A percentile compares a stretch with the other conserved stretches of the same genome.
phyloP scores from a whole-genome alignment of 2,329 filamentous ascomycete species.

The Capronia epimyces region DNA sequence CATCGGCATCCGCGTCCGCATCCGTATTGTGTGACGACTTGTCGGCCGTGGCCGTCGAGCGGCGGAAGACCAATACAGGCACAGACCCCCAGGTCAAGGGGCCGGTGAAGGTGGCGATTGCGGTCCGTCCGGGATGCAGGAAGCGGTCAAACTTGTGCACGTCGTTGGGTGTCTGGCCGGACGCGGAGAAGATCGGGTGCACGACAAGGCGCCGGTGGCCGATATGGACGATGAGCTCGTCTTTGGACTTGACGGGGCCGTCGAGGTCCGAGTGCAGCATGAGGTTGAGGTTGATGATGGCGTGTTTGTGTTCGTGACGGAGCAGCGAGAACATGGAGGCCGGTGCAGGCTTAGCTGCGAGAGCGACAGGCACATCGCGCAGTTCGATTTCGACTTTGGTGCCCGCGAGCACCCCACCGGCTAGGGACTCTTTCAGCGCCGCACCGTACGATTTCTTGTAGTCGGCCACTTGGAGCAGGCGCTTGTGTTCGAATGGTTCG shows the following conservation, averaged over 20 bases:
- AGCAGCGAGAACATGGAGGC: slow-evolving; percentile 78
- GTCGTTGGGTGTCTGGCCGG: slow-evolving; percentile 88
- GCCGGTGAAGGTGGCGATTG: slow-evolving; percentile 82
- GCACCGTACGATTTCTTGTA: slow-evolving; percentile 78
- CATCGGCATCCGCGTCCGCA: background rate
- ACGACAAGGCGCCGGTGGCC: slow-evolving; percentile 80
- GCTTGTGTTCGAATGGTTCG: slow-evolving; percentile 83
- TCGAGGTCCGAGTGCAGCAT: slow-evolving; percentile 72
- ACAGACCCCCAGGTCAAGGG: slow-evolving; percentile 91
- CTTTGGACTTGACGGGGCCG: slow-evolving; percentile 79
- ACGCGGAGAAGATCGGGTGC: slow-evolving; percentile 83
- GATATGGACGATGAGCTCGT: slow-evolving; percentile 85
- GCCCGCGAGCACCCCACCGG: slow-evolving; percentile 80
- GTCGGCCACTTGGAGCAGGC: slow-evolving; percentile 80
- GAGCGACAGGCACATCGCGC: slow-evolving; percentile 50
- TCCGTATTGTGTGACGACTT: background rate
- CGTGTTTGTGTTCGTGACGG: slow-evolving; percentile 90
- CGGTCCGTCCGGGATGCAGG: slow-evolving; percentile 82
- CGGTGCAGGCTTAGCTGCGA: slow-evolving; percentile 55
- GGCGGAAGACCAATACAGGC: slow-evolving; percentile 80
- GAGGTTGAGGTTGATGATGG: slow-evolving; percentile 82
- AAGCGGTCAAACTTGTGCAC: slow-evolving; percentile 95
- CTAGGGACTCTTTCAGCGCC: slow-evolving; percentile 71
- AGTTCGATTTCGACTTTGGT: slow-evolving; percentile 78
- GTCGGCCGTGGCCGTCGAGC: background rate